A percentile compares a stretch with the other conserved stretches of the same genome.
Evolutionary conservation across 192 early-diverging fungal genomes (phyloP).

Genomic region (Coemansia sp.): DNA sequence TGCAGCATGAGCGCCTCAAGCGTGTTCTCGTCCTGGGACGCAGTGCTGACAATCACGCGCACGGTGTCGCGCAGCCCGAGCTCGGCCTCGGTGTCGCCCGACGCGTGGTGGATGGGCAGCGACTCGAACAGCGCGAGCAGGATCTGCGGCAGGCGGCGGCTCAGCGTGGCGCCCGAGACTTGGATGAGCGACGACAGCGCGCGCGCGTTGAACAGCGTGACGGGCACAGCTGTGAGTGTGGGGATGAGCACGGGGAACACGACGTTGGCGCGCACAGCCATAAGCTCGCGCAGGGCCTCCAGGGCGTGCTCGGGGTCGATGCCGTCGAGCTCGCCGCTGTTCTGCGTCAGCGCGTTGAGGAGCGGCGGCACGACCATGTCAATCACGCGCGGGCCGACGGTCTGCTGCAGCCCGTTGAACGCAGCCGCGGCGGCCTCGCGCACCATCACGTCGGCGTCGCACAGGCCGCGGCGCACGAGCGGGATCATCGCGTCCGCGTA

Average conservation of each 20-base stretch:
- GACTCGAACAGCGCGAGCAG: constrained; percentile 79
- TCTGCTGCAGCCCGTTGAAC: constrained; percentile 91
- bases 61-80: constrained; percentile 74
- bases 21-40: constrained; percentile 78
- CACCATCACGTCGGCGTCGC: constrained; percentile 81
- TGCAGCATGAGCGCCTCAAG: constrained; percentile 75
- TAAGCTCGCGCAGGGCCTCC: constrained; percentile 95
- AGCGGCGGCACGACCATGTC: constrained; percentile 91
- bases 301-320: constrained; percentile 66
- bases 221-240: constrained; percentile 83
- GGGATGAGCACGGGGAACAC: constrained; percentile 99
- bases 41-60: constrained; percentile 65
- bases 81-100: constrained; percentile 48
- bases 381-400: constrained; percentile 87
- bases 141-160: constrained; percentile 77
- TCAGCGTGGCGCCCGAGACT: constrained; percentile 80
- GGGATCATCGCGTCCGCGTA: constrained; percentile 85
- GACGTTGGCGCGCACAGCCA: constrained; percentile 93
- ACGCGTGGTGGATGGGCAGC: constrained; percentile 65
- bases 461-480: constrained; percentile 77
- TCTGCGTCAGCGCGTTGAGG: constrained; percentile 69
- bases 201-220: constrained; percentile 88
- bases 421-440: constrained; percentile 91
- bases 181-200: constrained; percentile 85
- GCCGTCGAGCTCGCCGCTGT: constrained; percentile 15